Conservation (phyloP, 371 early-diverging fungal genomes). For the Lichtheimia hyalospora region DNA sequence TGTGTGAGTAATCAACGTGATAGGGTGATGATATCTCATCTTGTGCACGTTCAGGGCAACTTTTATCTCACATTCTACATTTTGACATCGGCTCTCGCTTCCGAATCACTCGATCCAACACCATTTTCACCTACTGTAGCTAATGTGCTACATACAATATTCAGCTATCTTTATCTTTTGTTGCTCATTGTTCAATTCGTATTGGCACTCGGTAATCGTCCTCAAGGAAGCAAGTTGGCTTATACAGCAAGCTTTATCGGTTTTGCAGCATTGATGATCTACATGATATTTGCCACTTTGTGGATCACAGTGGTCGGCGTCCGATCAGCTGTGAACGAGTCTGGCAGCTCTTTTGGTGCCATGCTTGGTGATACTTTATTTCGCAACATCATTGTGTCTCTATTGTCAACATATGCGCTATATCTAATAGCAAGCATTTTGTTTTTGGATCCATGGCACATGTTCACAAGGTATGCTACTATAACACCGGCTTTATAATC, state of each 20-base stretch:
- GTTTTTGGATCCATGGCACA: conserved; percentile 71
- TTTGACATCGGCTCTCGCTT: conserved; percentile 37
- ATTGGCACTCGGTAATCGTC: conserved; percentile 78
- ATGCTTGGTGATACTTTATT: conserved; percentile 40
- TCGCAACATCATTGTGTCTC: conserved; percentile 59
- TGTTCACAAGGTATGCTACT: conserved; percentile 44
- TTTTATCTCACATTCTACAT: conserved; percentile 76
- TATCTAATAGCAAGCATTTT: conserved; percentile 66
- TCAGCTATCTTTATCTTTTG: conserved; percentile 61
- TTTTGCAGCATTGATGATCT: conserved; percentile 65
- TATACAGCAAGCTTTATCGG: conserved; percentile 54
- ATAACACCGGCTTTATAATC: no score
- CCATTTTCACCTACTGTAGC: conserved; percentile 52
- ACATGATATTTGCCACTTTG: conserved; percentile 57
- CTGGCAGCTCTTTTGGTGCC: conserved; percentile 13
- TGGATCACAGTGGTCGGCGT: conserved; percentile 54
- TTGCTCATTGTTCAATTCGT: conserved; percentile 67
- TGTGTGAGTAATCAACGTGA: no score
- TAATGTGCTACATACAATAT: conserved; percentile 43
- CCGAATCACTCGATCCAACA: conserved; percentile 9
- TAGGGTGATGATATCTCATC: no score
- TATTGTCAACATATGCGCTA: conserved; percentile 65
- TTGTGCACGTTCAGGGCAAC: conserved; percentile 47
- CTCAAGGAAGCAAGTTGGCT: conserved; percentile 74
- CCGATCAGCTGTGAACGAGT: conserved; percentile 24